These are phyloP conservation scores for Biscutella laevigata DNA, from an alignment of 441 rosid genomes.

Conservation along the genomic window DNA sequence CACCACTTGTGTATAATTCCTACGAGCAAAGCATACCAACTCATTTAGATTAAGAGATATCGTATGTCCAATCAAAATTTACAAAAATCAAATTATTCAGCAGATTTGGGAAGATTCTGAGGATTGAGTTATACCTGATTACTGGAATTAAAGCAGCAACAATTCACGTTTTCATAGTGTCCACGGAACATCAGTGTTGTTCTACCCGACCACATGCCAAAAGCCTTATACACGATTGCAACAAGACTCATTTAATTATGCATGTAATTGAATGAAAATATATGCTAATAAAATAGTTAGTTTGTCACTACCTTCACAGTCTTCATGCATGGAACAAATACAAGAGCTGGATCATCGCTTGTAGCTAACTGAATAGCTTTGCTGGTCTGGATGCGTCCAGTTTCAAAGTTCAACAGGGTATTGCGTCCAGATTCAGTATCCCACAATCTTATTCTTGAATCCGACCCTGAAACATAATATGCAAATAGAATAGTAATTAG, in stretches of 20 bases:
- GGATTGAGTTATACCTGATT: conserved; percentile 54
- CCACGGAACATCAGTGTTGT: conserved; percentile 49
- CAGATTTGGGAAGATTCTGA: not conserved
- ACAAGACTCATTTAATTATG: not conserved
- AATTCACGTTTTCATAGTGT: conserved; percentile 68
- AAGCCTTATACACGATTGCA: conserved; percentile 41
- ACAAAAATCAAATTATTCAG: not conserved
- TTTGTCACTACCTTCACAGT: conserved; percentile 48
- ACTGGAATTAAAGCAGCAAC: conserved; percentile 69
- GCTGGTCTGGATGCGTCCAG: conserved; percentile 66
- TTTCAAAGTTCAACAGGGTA: conserved; percentile 85
- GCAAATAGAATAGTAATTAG: not conserved
- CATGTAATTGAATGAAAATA: not conserved
- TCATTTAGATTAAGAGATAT: not conserved
- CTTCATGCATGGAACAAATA: conserved; percentile 80
- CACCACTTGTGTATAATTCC: conserved; percentile 85
- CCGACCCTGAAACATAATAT: conserved; percentile 52
- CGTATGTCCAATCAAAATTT: not conserved
- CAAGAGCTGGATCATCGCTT: conserved; percentile 56
- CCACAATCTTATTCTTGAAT: conserved; percentile 89
- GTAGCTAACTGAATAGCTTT: conserved; percentile 62
- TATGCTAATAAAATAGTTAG: not conserved
- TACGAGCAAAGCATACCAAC: conserved; percentile 19
- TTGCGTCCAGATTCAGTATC: conserved; percentile 83
- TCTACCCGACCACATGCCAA: conserved; percentile 77